Percentiles rank a stretch among this genome's conserved stretches.
Conservation (phyloP, 164 flowering plant genomes). For the Liriodendron chinense region DNA sequence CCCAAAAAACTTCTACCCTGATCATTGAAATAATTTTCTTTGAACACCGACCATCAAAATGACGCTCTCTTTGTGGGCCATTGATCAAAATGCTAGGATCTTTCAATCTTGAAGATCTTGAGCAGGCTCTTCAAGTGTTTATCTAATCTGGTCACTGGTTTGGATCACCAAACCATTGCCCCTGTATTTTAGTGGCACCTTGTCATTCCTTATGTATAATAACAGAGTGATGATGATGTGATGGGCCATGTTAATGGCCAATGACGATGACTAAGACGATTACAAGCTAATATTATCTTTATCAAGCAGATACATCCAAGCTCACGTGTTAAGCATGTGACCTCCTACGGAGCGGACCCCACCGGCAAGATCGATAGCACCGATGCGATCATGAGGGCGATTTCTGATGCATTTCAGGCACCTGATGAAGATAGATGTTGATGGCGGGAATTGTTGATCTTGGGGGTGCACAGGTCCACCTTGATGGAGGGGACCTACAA, state of each 20-base stretch:
- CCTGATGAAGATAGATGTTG: not conserved
- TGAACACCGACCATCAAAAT: too few relatives aligned
- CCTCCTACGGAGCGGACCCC: slow-evolving; percentile 15
- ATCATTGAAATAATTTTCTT: too few relatives aligned
- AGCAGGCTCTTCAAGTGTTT: not conserved
- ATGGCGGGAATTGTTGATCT: slow-evolving; percentile 15
- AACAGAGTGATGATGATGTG: not conserved
- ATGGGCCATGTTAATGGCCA: not conserved
- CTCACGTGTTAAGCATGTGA: slow-evolving; percentile 7
- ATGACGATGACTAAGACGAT: not conserved
- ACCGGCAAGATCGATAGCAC: slow-evolving; percentile 15
- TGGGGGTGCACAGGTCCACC: slow-evolving; percentile 15
- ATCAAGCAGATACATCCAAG: not conserved
- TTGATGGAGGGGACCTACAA: slow-evolving; percentile 16
- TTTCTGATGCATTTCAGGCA: slow-evolving; percentile 9
- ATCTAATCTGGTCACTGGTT: not conserved
- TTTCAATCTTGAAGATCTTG: not conserved
- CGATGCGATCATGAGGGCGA: slow-evolving; percentile 10
- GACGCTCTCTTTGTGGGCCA: too few relatives aligned
- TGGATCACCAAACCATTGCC: not conserved
- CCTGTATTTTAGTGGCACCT: not conserved
- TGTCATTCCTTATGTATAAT: not conserved
- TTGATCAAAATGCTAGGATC: not conserved
- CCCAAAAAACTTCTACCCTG: not conserved
- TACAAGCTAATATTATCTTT: not conserved